Evolutionary conservation across 2,329 filamentous ascomycete genomes (phyloP), one percentile per base, ranked within the genome.

Genomic region (Oidium heveae): DNA sequence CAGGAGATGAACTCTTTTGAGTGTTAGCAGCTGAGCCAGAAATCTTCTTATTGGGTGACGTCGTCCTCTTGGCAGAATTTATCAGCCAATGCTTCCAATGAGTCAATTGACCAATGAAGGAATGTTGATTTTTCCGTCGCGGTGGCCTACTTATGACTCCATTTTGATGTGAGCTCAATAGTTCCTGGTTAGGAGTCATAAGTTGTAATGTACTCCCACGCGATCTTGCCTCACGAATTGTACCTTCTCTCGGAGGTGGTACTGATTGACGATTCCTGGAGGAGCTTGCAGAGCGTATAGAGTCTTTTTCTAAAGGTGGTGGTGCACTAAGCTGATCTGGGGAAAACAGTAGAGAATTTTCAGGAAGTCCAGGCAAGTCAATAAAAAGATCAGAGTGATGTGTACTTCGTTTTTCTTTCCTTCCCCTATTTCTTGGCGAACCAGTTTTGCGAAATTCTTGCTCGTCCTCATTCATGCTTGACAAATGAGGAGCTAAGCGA

Each of bases 181-280:
- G 66, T 59, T 82, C 78, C 22, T 77, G 74, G 59, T 82, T 80
- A 41, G 71, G 75, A 15, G 77, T 79, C 10, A 93, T 86, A 4
- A 93, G 76, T 64, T 94, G 86, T 34, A 95, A 74, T 58, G 86
- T 91, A 60, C 87, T 94, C 46, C 85, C 84, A 57, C 86, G 74
- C 59, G 84, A 84, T 61, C 82, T 74, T 56, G 84, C 79, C 58
- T 79, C 80, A 59, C 79, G 72, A 55, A 82, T 66, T 12, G 78
- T 68, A 15, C 79, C 77, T 65, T 95, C 88, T 66, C 95, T 95
- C 1, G 89, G 87, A 44, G 89, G 89, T 10, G 84, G 85, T 43
- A 85, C 72, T 6, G 88, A 78, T 39, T 75, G 82, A 51, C 85
- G 79, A 57, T 84, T 80, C 57, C 82, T 73, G 33, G 86, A 87